These are phyloP conservation scores for Diaporthe aspalathi DNA, from an alignment of 2,329 filamentous ascomycete species.

Conservation along the genomic window DNA sequence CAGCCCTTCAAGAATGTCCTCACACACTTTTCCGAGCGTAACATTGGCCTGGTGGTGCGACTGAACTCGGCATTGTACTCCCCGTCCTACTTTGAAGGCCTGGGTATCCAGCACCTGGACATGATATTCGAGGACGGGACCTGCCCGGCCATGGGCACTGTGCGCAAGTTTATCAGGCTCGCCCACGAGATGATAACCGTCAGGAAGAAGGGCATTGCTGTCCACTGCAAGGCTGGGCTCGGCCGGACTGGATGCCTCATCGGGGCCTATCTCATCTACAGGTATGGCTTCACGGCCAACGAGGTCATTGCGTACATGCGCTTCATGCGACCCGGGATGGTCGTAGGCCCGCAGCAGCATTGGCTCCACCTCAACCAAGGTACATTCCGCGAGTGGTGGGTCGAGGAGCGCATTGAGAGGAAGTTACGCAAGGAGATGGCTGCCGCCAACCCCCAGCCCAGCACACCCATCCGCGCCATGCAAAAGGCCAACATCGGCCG, in stretches of 20 bases:
- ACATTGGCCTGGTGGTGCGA: constrained; percentile 93
- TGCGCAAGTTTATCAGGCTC: constrained; percentile 93
- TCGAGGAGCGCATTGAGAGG: constrained; percentile 84
- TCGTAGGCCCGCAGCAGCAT: constrained; percentile 97
- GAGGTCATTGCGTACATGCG: constrained; percentile 98
- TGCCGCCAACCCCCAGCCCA: constrained; percentile 55
- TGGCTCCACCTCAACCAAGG: constrained; percentile 98
- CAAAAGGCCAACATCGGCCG: constrained; percentile 67
- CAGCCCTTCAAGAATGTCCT: constrained; percentile 96
- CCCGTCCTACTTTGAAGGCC: constrained; percentile 93
- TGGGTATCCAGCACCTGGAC: constrained; percentile 95
- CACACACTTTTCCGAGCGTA: constrained; percentile 85
- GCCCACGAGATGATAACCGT: constrained; percentile 94
- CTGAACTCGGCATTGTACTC: constrained; percentile 97
- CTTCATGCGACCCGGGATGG: constrained; percentile 99
- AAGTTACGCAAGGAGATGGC: constrained; percentile 71
- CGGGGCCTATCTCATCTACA: constrained; percentile 96
- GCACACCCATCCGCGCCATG: constrained; percentile 71
- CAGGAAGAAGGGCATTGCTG: constrained; percentile 91
- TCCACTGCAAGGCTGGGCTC: constrained; percentile 98
- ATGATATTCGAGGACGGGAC: constrained; percentile 99
- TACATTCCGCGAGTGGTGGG: constrained; percentile 98
- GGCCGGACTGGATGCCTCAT: constrained; percentile 96
- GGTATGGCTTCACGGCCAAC: constrained; percentile 96
- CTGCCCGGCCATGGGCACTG: constrained; percentile 88